Conservation (phyloP, 441 rosid genomes). For the Brassica hybrid region DNA sequence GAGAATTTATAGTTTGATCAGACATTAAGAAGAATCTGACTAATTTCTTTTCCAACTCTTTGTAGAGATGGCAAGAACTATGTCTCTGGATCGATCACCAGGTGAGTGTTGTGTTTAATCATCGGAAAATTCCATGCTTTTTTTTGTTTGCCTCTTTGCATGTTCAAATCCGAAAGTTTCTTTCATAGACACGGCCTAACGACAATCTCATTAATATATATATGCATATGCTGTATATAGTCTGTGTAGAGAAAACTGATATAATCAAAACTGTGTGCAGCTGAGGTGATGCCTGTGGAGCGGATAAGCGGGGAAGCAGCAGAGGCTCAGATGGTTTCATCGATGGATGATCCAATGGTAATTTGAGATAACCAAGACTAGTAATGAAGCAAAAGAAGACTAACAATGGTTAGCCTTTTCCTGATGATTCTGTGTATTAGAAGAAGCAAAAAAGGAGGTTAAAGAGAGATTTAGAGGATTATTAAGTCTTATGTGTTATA, state of each 20-base stretch:
- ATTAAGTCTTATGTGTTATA: conserved; percentile 23
- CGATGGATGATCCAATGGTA: conserved; percentile 80
- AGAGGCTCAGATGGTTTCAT: conserved; percentile 65
- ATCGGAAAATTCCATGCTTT: conserved; percentile 1
- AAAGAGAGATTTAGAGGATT: conserved; percentile 19
- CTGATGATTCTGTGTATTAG: conserved; percentile 58
- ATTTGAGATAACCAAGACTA: conserved; percentile 43
- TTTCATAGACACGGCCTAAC: not conserved
- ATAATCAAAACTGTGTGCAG: conserved; percentile 42
- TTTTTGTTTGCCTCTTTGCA: not conserved
- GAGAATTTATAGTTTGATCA: not conserved
- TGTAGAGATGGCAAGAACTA: conserved; percentile 45
- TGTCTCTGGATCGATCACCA: conserved; percentile 46
- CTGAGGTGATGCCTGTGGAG: conserved; percentile 59
- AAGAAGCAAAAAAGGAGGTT: conserved; percentile 44
- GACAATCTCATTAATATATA: conserved; percentile 3
- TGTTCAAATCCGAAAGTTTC: conserved; percentile 17
- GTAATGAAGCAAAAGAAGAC: conserved; percentile 24
- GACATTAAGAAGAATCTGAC: conserved; percentile 32
- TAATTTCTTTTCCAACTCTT: conserved; percentile 15
- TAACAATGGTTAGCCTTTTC: conserved; percentile 39
- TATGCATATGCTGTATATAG: conserved; percentile 16
- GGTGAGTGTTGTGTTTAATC: conserved; percentile 10
- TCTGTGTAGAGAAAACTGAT: not conserved
- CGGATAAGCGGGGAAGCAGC: conserved; percentile 54